Base-by-base conservation (phyloP, 2,329 filamentous ascomycete genomes). In the Colletotrichum horii region DNA sequence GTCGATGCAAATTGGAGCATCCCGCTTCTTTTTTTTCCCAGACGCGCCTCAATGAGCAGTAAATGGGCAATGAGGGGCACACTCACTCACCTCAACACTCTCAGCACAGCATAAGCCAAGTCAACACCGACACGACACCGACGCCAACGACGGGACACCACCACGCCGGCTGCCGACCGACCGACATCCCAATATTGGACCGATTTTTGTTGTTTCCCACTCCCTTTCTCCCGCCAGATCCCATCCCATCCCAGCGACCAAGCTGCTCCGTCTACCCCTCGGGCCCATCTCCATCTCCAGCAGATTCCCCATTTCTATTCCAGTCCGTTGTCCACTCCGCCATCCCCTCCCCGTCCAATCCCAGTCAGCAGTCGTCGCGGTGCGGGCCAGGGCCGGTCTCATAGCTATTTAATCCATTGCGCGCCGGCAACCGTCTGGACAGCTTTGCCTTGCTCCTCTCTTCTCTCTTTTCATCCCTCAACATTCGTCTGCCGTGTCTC, bases 331-430 rank as follows among this genome's bases (percentile, higher is more conserved):
- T 70, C 56, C 67, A 70, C 67, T 48, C 62, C 64, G 16, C 62
- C 62, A 52, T 66, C 26, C 62, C 66, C 38, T 66, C 30, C 62
- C 69, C 52, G n/a, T 71, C 69, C 73, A 73, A 72, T 73, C 70
- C 70, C 36, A 26, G 58, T 34, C 70, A 34, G 22, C 43, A 38
- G 26, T 34, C 73, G 56, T 34, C 64, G 55, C 43, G n/a, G 12
- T 24, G 64, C 62, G 43, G 70, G 70, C 34, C 74, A n/a, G 38
- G 32, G 16, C 64, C 8, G 64, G 32, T 64, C 58, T 74, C 68
- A 24, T 38, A 55, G 58, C 60, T 71, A 71, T 73, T 76, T 73
- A 70, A 76, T 22, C 70, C 65, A 69, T 74, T 48, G 73, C 48
- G 56, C 56, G 58, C 70, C 62, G 32, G n/a, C 64, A 19, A 60